Evolutionary conservation across 129 eudicot genomes (phyloP), one percentile per base, ranked within the genome.

Genomic region (Logfia minima): DNA sequence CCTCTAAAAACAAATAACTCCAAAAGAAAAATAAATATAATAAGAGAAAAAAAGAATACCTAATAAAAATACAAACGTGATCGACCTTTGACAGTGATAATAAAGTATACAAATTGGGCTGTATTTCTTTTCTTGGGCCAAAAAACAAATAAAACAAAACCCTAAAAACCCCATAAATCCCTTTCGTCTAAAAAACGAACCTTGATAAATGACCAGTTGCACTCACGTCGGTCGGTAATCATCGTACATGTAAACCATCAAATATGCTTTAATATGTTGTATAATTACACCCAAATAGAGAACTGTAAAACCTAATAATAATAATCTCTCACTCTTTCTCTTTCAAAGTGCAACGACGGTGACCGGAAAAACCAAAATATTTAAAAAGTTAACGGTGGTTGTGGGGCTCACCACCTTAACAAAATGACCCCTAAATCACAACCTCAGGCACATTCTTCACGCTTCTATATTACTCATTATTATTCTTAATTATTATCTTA

Each of bases 391-490:
- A 31, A 14, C 72, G 61, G 45, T 26, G 80, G 82, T 75, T 70
- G 77, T 70, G 53, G 77, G 82, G 71, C 79, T 73, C 83, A 80
- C 83, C 83, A 74, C 84, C 79, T 74, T 4, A 55, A 55, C 8
- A 55, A 80, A 28, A 80, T 80, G 84, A 45, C 84, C 84, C 79
- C 61, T 0, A 80, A 80, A 74, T 80, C 84, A 28, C 80, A 67
- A 22, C 65, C 77, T 1, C 82, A 60, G 82, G 84, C 59, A 28
- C 35, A 3, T 6, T 16, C 18, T 4, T 68, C 66, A 35, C 48
- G 17, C 24, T 39, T 9, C 43, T 39, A 0, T 4, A 5, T 9
- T 5, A 13, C 26, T 29, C 24, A 13, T 3, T 17, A 10, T 22
- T 8, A 16, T 21, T 24, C 4, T 16, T 8, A 4, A 3, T 29